Conservation (phyloP, 2,329 filamentous ascomycete genomes). For the Pseudogymnoascus pannorum region DNA sequence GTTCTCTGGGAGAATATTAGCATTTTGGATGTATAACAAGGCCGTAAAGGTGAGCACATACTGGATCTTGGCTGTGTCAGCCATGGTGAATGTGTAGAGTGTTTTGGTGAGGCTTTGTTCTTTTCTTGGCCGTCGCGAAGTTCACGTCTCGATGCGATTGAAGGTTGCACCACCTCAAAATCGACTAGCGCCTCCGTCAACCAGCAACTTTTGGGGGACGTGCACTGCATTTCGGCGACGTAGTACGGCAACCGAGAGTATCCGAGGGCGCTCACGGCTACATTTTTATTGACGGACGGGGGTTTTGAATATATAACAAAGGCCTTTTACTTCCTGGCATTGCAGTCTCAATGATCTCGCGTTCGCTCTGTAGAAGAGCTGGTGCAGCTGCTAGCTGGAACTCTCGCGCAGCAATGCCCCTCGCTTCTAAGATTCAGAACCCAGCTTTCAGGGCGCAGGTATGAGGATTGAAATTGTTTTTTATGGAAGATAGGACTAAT, state of each 20-base stretch:
- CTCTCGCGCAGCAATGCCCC: constrained; percentile 58
- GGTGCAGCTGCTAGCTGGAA: constrained; percentile 42
- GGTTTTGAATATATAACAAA: neutral
- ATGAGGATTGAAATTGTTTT: constrained; percentile 20
- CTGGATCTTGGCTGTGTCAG: constrained; percentile 63
- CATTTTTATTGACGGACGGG: constrained; percentile 5
- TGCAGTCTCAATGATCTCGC: constrained; percentile 48
- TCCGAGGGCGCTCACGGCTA: neutral
- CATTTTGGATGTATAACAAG: neutral
- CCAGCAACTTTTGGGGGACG: constrained; percentile 5
- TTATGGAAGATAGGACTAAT: constrained; percentile 15
- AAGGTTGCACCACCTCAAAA: constrained; percentile 13
- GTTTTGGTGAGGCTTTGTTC: constrained; percentile 21
- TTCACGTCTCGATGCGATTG: constrained; percentile 17
- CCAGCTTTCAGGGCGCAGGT: constrained; percentile 51
- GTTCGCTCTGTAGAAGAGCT: constrained; percentile 46
- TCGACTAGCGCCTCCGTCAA: constrained; percentile 17
- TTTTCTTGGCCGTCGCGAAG: constrained; percentile 17
- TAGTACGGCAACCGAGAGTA: constrained; percentile 5
- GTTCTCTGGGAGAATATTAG: constrained; percentile 53
- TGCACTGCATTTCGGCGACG: neutral
- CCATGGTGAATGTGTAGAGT: constrained; percentile 39
- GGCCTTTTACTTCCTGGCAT: constrained; percentile 9
- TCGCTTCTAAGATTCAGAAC: constrained; percentile 66
- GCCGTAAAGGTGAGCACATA: constrained; percentile 30